phyloP scores from a whole-genome alignment of 176 grass and related monocot species.

The Poa annua region DNA sequence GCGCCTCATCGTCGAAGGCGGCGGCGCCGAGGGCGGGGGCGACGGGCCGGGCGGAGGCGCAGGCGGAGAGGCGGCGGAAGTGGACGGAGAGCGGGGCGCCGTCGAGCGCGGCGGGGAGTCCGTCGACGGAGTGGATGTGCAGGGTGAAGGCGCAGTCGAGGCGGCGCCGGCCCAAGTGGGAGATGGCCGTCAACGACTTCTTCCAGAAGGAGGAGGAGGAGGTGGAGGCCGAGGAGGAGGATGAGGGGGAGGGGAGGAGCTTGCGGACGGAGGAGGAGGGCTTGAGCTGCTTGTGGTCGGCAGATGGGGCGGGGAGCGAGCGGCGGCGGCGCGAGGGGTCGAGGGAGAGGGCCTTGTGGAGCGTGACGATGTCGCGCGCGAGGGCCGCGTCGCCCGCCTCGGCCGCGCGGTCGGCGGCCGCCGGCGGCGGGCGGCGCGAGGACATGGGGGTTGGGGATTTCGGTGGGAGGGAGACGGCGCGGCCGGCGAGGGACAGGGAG shows the following conservation, averaged over 20 bases:
- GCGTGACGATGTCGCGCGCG: slow-evolving; percentile 83
- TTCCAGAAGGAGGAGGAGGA: slow-evolving; percentile 51
- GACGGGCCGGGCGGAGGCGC: slow-evolving; percentile 57
- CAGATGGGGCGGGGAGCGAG: slow-evolving; percentile 48
- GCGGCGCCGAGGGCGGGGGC: slow-evolving; percentile 57
- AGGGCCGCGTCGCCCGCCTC: slow-evolving; percentile 62
- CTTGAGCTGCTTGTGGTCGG: slow-evolving; percentile 31
- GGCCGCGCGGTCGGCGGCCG: slow-evolving; percentile 32
- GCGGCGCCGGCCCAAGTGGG: slow-evolving; percentile 83
- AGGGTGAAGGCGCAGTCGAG: slow-evolving; percentile 83
- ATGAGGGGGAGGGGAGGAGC: slow-evolving; percentile 42
- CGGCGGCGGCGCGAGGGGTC: slow-evolving; percentile 62
- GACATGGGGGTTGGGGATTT: slow-evolving; percentile 48
- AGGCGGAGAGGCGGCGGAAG: slow-evolving; percentile 60
- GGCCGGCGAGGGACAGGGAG: slow-evolving; percentile 5
- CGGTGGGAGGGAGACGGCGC: neutral
- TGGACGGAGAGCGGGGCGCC: slow-evolving; percentile 60
- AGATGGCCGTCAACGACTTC: slow-evolving; percentile 80
- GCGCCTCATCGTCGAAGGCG: slow-evolving; percentile 61
- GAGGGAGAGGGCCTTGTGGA: slow-evolving; percentile 89
- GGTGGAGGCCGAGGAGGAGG: neutral
- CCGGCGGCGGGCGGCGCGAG: slow-evolving; percentile 43
- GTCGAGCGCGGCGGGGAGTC: slow-evolving; percentile 66
- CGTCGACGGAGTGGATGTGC: slow-evolving; percentile 80
- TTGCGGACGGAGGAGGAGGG: slow-evolving; percentile 44